These are phyloP conservation scores for Aspergillus tamarii DNA, from an alignment of 2,329 filamentous ascomycete genomes.

Conservation along the genomic window DNA sequence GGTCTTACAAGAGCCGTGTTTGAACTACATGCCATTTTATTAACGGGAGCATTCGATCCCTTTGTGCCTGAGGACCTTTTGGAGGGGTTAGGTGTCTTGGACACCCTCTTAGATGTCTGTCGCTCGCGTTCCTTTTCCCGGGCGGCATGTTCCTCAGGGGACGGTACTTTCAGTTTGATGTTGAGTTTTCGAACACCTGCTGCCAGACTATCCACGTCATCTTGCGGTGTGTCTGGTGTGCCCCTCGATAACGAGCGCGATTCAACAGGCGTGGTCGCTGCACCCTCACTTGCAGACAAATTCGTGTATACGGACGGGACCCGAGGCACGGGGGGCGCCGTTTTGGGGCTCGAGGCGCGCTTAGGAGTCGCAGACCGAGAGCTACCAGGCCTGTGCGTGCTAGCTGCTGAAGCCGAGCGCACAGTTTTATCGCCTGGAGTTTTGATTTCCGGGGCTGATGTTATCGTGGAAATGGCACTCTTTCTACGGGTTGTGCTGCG, in stretches of 20 bases:
- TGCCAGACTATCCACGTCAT: slow-evolving; percentile 55
- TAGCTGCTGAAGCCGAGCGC: slow-evolving; percentile 36
- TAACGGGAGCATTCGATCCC: slow-evolving; percentile 11
- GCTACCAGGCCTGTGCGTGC: slow-evolving; percentile 65
- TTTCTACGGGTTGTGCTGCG: slow-evolving; percentile 30
- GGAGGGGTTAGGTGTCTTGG: slow-evolving; percentile 29
- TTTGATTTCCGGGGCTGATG: slow-evolving; percentile 1
- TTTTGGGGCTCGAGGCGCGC: slow-evolving; percentile 38
- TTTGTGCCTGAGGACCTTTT: slow-evolving; percentile 35
- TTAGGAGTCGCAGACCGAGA: slow-evolving; percentile 47
- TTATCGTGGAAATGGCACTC: slow-evolving; percentile 27
- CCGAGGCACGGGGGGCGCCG: slow-evolving; percentile 46
- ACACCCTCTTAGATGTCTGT: slow-evolving; percentile 20
- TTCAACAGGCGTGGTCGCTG: not conserved
- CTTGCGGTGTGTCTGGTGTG: slow-evolving; percentile 16
- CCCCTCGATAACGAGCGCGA: slow-evolving; percentile 9
- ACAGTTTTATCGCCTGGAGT: not conserved
- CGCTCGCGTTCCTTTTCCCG: slow-evolving; percentile 52
- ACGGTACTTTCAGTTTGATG: slow-evolving; percentile 62
- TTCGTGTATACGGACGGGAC: slow-evolving; percentile 42
- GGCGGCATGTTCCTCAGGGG: slow-evolving; percentile 60
- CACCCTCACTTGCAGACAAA: slow-evolving; percentile 19
- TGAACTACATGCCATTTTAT: slow-evolving; percentile 14
- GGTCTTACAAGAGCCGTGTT: slow-evolving; percentile 15
- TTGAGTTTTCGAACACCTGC: slow-evolving; percentile 56